phyloP scores from a whole-genome alignment of 306 rosid species.

The Quercus engelmannii region DNA sequence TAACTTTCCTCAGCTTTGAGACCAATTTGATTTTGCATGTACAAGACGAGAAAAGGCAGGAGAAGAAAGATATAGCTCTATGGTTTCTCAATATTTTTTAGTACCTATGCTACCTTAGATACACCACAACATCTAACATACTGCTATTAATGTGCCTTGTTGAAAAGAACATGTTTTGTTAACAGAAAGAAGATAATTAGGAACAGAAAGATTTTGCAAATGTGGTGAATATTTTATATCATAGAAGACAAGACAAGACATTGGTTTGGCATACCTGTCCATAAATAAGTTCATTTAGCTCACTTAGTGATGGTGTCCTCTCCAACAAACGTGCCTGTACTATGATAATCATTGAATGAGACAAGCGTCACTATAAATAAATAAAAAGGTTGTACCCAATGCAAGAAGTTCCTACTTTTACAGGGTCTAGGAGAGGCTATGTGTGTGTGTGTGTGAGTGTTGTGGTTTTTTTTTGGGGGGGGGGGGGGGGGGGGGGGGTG shows the following conservation, averaged over 20 bases:
- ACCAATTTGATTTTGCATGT: background rate
- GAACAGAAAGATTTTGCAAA: constrained; percentile 10
- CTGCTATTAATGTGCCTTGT: background rate
- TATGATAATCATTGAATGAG: constrained; percentile 37
- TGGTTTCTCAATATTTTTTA: background rate
- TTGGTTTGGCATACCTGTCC: constrained; percentile 66
- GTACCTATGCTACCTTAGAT: background rate
- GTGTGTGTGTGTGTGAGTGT: background rate
- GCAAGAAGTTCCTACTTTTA: too few relatives aligned
- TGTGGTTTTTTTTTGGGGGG: too few relatives aligned
- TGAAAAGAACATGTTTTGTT: background rate
- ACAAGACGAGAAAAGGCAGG: background rate
- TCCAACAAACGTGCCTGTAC: constrained; percentile 80
- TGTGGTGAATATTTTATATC: constrained; percentile 12
- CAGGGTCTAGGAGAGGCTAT: too few relatives aligned
- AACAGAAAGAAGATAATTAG: constrained; percentile 15
- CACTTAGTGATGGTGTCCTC: constrained; percentile 94
- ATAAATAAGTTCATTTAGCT: constrained; percentile 81
- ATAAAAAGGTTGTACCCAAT: background rate
- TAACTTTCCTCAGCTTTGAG: background rate
- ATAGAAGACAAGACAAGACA: constrained; percentile 8
- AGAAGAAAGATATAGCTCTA: background rate
- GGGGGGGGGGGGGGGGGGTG: too few relatives aligned
- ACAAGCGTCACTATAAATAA: constrained; percentile 14
- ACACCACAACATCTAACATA: background rate